Evolutionary conservation across 495 filamentous ascomycete species (phyloP).

Genomic region (Cercophora samala): DNA sequence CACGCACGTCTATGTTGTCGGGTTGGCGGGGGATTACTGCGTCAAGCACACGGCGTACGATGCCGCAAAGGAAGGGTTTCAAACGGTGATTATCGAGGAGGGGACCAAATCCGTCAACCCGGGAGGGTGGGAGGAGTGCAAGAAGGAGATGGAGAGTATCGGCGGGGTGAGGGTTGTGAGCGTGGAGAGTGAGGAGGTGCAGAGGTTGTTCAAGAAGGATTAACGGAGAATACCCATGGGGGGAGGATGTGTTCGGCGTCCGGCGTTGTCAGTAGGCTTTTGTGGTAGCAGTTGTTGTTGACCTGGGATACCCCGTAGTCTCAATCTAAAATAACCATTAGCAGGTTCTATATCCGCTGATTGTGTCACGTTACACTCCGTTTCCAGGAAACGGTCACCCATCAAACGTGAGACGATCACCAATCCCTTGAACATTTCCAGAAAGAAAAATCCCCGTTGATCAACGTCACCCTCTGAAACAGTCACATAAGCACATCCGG

Average conservation of each 20-base stretch:
- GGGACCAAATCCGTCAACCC: constrained; percentile 67
- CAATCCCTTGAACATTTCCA: background rate
- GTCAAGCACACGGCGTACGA: constrained; percentile 78
- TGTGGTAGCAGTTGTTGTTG: too few species aligned
- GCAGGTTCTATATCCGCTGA: background rate
- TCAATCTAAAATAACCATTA: too few species aligned
- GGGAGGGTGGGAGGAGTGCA: constrained; percentile 54
- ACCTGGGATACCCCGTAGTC: too few species aligned
- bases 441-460: background rate
- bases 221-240: background rate
- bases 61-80: constrained; percentile 71
- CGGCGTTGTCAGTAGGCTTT: background rate
- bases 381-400: background rate
- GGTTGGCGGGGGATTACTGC: constrained; percentile 86
- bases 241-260: too few species aligned
- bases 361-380: background rate
- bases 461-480: background rate
- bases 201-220: constrained; percentile 22
- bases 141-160: constrained; percentile 51
- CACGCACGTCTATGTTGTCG: constrained; percentile 76
- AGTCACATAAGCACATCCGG: background rate
- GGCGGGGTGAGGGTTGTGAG: constrained; percentile 45
- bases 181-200: constrained; percentile 42
- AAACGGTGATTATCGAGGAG: constrained; percentile 73
- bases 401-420: background rate